A percentile compares a stretch with the other conserved stretches of the same genome.
phyloP scores from a whole-genome alignment of 306 rosid genomes.

The Ormosia semicastrata region DNA sequence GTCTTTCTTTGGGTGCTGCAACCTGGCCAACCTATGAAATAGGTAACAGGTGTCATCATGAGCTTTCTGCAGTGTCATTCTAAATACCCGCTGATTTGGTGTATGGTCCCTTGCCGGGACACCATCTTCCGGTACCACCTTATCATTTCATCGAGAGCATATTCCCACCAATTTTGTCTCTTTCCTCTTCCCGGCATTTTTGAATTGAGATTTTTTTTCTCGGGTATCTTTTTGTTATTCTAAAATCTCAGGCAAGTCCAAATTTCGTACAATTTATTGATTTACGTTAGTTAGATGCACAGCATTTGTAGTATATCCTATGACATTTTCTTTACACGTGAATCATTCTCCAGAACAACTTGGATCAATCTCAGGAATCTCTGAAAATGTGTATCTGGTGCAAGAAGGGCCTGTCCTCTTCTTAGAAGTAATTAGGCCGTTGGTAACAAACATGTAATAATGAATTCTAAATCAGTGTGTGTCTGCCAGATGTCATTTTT shows the following conservation, averaged over 20 bases:
- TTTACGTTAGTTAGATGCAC: constrained; percentile 5
- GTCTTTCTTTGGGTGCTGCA: constrained; percentile 7
- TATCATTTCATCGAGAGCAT: neutral
- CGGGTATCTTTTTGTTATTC: neutral
- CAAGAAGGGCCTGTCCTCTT: neutral
- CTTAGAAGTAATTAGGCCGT: neutral
- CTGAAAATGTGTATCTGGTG: neutral
- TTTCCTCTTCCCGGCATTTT: neutral
- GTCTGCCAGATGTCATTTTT: neutral
- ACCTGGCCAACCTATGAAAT: constrained; percentile 30
- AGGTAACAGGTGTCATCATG: constrained; percentile 21
- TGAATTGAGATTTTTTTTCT: neutral
- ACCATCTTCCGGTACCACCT: constrained; percentile 28
- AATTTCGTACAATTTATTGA: neutral
- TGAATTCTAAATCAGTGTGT: neutral
- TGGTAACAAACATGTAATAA: neutral
- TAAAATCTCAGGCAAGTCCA: constrained; percentile 32
- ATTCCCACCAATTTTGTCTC: neutral
- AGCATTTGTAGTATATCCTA: neutral
- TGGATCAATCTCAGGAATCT: neutral
- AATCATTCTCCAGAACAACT: neutral
- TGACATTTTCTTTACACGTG: neutral
- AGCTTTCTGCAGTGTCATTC: constrained; percentile 1
- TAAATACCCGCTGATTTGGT: neutral
- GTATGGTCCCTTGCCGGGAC: neutral